Evolutionary conservation across 345 rosid species (phyloP), one percentile per base, ranked within the genome.

Genomic region (Brassica incana): DNA sequence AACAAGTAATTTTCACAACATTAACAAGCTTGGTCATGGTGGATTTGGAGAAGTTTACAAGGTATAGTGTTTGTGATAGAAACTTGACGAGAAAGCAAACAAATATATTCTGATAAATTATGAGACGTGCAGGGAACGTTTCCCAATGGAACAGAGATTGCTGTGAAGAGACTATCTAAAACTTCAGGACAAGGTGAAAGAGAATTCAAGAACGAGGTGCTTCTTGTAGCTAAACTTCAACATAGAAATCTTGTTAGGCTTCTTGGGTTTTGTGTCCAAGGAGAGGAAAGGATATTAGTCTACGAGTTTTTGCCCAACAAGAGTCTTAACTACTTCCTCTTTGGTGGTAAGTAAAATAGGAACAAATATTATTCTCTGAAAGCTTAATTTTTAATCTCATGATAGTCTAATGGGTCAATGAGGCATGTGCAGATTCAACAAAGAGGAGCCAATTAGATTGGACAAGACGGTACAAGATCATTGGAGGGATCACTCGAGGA

Each of bases 191-290:
- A 87, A 87, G 92, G 90, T 5, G 79, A 66, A 2, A 11, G 58
- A 27, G 90, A 88, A 65, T 88, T 88, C 75, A 81, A 77, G 78
- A 88, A 85, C 56, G 88, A 88, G 83, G 82, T 84, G 8, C 33
- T 73, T 36, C 65, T 88, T 69, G 83, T 87, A 1, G 78, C 88
- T 9, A 84, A 79, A 56, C 90, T 88, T 59, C 92, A 74, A 16
- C 88, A 87, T 64, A 79, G 64, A 73, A 88, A 88, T 61, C 85
- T 88, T 1, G 87, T 85, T 27, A 84, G 83, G 66, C 82, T 88
- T 61, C 61, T 87, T 3, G 88, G 91, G 0, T 87, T 82, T 33
- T 83, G 83, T 67, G 27, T 83, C 38, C 59, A 84, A 54, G 83
- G 80, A 73, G 85, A 80, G 0, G 90, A 88, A 36, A 81, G 76